Evolutionary conservation across 805 yeast genomes (phyloP).

Genomic region (Starmerella apis): DNA sequence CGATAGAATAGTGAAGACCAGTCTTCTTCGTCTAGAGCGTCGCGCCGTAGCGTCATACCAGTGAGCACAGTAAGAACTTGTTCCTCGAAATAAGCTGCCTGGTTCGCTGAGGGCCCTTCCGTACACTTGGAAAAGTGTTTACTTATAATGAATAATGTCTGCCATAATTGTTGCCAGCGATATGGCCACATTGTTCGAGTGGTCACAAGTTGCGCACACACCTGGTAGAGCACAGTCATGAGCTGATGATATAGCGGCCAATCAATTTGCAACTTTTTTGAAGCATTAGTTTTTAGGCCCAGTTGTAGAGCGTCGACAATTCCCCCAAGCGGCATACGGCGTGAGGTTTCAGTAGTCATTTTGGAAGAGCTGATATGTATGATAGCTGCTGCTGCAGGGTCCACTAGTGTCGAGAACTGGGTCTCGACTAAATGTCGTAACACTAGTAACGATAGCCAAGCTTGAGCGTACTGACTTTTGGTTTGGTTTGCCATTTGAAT

Average conservation of each 20-base stretch:
- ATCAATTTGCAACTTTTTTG: constrained; percentile 24
- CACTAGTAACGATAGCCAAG: constrained; percentile 29
- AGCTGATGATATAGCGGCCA: constrained; percentile 27
- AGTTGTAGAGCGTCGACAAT: constrained; percentile 30
- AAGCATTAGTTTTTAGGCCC: constrained; percentile 29
- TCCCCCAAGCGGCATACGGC: constrained; percentile 29
- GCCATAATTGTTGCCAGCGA: constrained; percentile 36
- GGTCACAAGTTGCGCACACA: constrained; percentile 19
- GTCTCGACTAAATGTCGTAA: constrained; percentile 29
- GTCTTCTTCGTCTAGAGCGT: constrained; percentile 28
- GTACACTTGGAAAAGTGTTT: constrained; percentile 23
- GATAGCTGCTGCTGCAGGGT: constrained; percentile 12
- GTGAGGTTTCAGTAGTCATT: constrained; percentile 22
- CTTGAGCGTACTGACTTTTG: constrained; percentile 26
- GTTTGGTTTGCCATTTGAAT: constrained; percentile 27
- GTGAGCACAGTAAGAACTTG: constrained; percentile 25
- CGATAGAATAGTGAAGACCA: constrained; percentile 31
- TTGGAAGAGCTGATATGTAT: constrained; percentile 18
- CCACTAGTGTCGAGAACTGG: constrained; percentile 11
- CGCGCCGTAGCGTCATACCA: constrained; percentile 29
- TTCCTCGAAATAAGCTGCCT: constrained; percentile 2
- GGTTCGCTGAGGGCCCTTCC: background rate
- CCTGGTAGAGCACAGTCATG: constrained; percentile 25
- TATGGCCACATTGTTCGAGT: constrained; percentile 23
- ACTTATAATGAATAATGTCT: constrained; percentile 28